A percentile compares a stretch with the other conserved stretches of the same genome.
phyloP scores from a whole-genome alignment of 805 yeast genomes.

The Metahyphopichia silvanorum region DNA sequence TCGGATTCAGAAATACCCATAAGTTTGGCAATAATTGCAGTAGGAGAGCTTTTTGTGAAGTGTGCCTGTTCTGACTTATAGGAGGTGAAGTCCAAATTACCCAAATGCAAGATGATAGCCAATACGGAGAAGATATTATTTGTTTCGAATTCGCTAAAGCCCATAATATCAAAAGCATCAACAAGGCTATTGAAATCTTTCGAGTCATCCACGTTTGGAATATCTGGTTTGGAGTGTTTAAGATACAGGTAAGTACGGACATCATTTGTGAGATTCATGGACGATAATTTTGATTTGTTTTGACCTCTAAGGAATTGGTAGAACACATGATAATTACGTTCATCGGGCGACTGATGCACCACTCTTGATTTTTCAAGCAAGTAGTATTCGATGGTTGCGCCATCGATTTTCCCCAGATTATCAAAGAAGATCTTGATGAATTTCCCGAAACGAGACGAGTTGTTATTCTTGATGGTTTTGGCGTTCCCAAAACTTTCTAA shows the following conservation, averaged over 20 bases:
- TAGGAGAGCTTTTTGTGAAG: conserved; percentile 48
- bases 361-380: conserved; percentile 91
- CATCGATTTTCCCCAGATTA: conserved; percentile 60
- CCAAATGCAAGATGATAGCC: conserved; percentile 78
- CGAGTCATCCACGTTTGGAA: conserved; percentile 76
- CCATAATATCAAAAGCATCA: conserved; percentile 71
- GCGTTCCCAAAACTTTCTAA: conserved; percentile 97
- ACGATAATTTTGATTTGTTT: conserved; percentile 41
- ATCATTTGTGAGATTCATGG: conserved; percentile 42
- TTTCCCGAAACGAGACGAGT: conserved; percentile 96
- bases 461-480: conserved; percentile 88
- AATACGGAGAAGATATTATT: conserved; percentile 60
- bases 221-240: conserved; percentile 48
- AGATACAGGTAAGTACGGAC: conserved; percentile 52
- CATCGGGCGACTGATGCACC: conserved; percentile 66
- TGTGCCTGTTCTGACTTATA: conserved; percentile 75
- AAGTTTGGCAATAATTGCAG: conserved; percentile 52
- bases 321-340: conserved; percentile 91
- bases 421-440: conserved; percentile 84
- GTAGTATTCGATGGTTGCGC: conserved; percentile 95
- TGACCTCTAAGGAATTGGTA: conserved; percentile 81
- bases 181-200: conserved; percentile 61
- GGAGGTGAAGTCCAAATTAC: conserved; percentile 73
- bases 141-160: conserved; percentile 55
- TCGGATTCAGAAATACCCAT: conserved; percentile 60